A percentile compares a stretch with the other conserved stretches of the same genome.
phyloP scores from a whole-genome alignment of 2,329 filamentous ascomycete genomes.

The Fusarium devonianum region DNA sequence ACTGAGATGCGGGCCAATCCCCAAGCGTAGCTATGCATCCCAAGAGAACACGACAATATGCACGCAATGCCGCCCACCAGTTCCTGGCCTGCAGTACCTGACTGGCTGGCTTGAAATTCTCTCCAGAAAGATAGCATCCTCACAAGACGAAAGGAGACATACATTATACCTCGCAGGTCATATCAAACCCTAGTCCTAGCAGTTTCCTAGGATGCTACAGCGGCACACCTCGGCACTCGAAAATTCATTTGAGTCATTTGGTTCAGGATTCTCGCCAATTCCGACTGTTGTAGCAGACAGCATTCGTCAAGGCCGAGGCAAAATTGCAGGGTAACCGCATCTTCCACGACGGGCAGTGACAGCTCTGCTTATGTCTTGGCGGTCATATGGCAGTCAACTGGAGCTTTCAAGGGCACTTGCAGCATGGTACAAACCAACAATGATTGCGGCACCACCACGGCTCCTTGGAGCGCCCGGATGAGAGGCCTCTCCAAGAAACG shows the following conservation, averaged over 20 bases:
- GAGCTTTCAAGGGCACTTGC: neutral
- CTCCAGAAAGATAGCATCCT: conserved; percentile 9
- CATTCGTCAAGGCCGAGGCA: neutral
- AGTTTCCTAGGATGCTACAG: neutral
- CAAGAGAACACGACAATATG: conserved; percentile 19
- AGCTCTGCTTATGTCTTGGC: conserved; percentile 4
- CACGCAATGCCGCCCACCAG: conserved; percentile 27
- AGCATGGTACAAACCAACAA: neutral
- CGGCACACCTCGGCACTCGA: neutral
- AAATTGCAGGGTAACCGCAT: neutral
- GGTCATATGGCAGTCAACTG: too few species aligned
- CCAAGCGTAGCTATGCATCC: conserved; percentile 7
- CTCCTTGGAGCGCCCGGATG: too few species aligned
- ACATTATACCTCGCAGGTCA: conserved; percentile 3
- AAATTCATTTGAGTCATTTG: conserved; percentile 1
- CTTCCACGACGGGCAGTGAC: neutral
- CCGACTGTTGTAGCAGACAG: neutral
- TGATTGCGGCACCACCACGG: neutral
- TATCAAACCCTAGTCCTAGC: conserved; percentile 5
- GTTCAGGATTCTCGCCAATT: neutral
- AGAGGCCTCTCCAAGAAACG: too few species aligned
- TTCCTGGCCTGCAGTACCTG: conserved; percentile 20
- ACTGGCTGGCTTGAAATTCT: conserved; percentile 15
- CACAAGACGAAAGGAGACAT: conserved; percentile 5
- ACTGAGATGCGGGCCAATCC: conserved; percentile 34